Evolutionary conservation across 768 basidiomycete species (phyloP).

Genomic region (Calocybe indica): DNA sequence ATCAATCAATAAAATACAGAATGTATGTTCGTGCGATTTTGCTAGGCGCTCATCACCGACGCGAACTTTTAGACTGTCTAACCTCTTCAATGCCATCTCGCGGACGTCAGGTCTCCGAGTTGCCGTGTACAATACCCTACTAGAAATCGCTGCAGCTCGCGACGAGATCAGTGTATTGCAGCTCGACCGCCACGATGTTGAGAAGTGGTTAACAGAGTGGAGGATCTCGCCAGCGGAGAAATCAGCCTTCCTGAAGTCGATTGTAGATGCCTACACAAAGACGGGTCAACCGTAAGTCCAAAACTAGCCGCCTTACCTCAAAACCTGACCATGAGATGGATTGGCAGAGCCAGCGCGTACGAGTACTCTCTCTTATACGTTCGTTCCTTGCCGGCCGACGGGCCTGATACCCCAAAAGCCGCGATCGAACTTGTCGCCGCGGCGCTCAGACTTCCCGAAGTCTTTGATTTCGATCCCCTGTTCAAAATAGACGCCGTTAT

Average conservation of each 20-base stretch:
- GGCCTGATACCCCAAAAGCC: constrained; percentile 43
- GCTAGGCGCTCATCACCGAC: neutral
- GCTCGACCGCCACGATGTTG: constrained; percentile 54
- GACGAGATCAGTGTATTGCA: constrained; percentile 59
- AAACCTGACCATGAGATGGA: neutral
- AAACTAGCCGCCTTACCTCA: too few species aligned
- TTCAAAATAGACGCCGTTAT: constrained; percentile 73
- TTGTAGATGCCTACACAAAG: constrained; percentile 55
- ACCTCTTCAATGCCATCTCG: constrained; percentile 75
- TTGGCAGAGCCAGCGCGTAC: constrained; percentile 50
- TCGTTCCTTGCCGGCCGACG: constrained; percentile 50
- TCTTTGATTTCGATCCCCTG: constrained; percentile 79
- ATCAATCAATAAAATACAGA: constrained; percentile 63
- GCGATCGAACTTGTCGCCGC: constrained; percentile 57
- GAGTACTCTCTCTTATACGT: constrained; percentile 60
- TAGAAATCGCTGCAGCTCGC: constrained; percentile 52
- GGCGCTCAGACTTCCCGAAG: constrained; percentile 55
- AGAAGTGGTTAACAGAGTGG: constrained; percentile 79
- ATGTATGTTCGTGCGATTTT: constrained; percentile 42
- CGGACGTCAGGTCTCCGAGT: constrained; percentile 59
- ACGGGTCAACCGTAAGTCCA: constrained; percentile 53
- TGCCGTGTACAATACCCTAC: constrained; percentile 54
- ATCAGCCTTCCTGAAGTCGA: constrained; percentile 54
- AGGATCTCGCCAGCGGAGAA: constrained; percentile 57
- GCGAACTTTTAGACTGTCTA: constrained; percentile 52